phyloP scores from a whole-genome alignment of 2,329 filamentous ascomycete species.

The Fusarium redolens region DNA sequence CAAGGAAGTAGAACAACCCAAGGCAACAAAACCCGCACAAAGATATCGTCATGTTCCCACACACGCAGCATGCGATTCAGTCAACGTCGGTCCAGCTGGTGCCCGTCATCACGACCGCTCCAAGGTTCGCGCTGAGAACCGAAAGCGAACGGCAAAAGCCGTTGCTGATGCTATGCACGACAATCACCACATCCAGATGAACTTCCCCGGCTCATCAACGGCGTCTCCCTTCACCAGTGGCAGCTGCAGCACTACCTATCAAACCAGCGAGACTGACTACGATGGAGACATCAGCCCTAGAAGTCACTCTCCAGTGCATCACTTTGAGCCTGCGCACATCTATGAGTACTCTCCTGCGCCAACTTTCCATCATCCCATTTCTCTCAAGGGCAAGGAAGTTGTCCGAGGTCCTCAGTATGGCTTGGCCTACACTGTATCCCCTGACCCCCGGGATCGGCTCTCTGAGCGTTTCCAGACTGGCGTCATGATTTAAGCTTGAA shows the following conservation, averaged over 20 bases:
- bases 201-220: constrained; percentile 50
- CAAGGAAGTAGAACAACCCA: constrained; percentile 60
- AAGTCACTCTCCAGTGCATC: constrained; percentile 27
- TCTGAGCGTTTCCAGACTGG: constrained; percentile 24
- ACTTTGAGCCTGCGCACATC: constrained; percentile 13
- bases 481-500: constrained; percentile 30
- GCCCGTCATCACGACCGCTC: constrained; percentile 60
- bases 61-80: constrained; percentile 69
- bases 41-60: constrained; percentile 71
- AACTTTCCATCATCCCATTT: constrained; percentile 38
- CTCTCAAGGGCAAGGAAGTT: constrained; percentile 58
- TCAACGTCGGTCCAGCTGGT: constrained; percentile 64
- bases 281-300: constrained; percentile 35
- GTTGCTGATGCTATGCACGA: constrained; percentile 49
- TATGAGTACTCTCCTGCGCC: constrained; percentile 24
- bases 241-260: constrained; percentile 60
- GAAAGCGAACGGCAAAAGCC: constrained; percentile 61
- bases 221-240: constrained; percentile 61
- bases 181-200: constrained; percentile 51
- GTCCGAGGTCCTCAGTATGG: constrained; percentile 49
- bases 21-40: constrained; percentile 51
- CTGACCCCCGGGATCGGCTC: constrained; percentile 51
- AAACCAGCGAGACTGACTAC: constrained; percentile 51
- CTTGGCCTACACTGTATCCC: constrained; percentile 51
- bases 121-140: constrained; percentile 63